Conservation (phyloP, 179 eudicot species). For the Heliamphora pulchella region DNA sequence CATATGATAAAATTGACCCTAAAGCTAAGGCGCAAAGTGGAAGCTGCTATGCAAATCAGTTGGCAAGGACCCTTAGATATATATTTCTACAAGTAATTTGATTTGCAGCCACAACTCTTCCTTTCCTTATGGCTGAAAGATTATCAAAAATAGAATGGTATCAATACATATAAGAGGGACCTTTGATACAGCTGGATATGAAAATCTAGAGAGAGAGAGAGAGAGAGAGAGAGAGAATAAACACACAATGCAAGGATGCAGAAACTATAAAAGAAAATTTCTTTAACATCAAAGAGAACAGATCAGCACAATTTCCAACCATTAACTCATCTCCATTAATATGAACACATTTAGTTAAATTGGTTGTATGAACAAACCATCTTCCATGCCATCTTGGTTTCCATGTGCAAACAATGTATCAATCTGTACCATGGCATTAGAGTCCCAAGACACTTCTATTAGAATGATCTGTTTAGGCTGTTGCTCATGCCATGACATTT, state of each 20-base stretch:
- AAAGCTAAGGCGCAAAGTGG: neutral
- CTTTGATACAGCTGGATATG: neutral
- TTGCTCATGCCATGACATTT: slow-evolving; percentile 19
- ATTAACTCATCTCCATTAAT: neutral
- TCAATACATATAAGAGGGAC: neutral
- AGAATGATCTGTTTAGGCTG: neutral
- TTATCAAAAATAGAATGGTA: neutral
- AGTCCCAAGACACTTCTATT: slow-evolving; percentile 21
- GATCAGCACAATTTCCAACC: slow-evolving; percentile 6
- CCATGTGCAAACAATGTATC: neutral
- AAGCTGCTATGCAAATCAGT: neutral
- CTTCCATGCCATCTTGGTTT: neutral
- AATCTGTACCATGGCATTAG: slow-evolving; percentile 1
- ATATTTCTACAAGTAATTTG: neutral
- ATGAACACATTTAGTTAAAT: slow-evolving; percentile 1
- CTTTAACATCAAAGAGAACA: neutral
- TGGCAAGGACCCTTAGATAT: neutral
- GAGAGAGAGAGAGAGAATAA: neutral
- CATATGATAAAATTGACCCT: neutral
- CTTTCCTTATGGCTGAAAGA: neutral
- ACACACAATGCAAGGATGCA: neutral
- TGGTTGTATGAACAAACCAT: slow-evolving; percentile 9
- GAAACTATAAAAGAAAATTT: neutral
- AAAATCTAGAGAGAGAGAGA: neutral
- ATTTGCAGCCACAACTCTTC: neutral